Evolutionary conservation across 768 basidiomycete genomes (phyloP).

Genomic region (Aureoboletus auriporus): DNA sequence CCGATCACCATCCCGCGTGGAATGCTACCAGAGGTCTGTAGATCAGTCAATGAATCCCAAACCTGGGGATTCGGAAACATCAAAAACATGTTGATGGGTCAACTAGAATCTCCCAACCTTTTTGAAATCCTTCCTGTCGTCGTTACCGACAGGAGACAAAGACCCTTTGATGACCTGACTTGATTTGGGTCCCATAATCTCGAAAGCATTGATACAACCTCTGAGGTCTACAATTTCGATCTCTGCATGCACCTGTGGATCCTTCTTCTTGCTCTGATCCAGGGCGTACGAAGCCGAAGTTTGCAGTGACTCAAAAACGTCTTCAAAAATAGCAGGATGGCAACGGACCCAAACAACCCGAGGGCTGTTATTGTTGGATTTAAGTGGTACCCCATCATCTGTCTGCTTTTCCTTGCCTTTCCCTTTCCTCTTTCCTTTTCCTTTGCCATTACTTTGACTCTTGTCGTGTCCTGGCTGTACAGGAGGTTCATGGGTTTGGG

Average conservation of each 20-base stretch:
- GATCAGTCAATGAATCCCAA: slow-evolving; percentile 57
- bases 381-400: slow-evolving; percentile 8
- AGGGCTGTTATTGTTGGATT: slow-evolving; percentile 1
- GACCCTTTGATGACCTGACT: slow-evolving; percentile 70
- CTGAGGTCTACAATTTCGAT: slow-evolving; percentile 72
- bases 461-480: neutral
- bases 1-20: slow-evolving; percentile 77
- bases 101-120: slow-evolving; percentile 38
- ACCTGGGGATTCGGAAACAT: slow-evolving; percentile 15
- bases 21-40: slow-evolving; percentile 63
- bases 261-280: slow-evolving; percentile 29
- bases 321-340: slow-evolving; percentile 70
- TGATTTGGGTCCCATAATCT: slow-evolving; percentile 84
- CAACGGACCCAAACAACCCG: slow-evolving; percentile 71
- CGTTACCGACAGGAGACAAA: slow-evolving; percentile 45
- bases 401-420: slow-evolving; percentile 34
- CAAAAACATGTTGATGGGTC: neutral
- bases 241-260: slow-evolving; percentile 24
- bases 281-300: slow-evolving; percentile 48
- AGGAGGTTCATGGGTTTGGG: neutral
- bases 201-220: slow-evolving; percentile 73
- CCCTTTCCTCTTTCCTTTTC: slow-evolving; percentile 8
- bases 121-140: slow-evolving; percentile 52
- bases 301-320: slow-evolving; percentile 50
- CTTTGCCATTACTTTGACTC: slow-evolving; percentile 13